Conservation (phyloP, 2,329 filamentous ascomycete genomes). For the Grosmannia clavigera region DNA sequence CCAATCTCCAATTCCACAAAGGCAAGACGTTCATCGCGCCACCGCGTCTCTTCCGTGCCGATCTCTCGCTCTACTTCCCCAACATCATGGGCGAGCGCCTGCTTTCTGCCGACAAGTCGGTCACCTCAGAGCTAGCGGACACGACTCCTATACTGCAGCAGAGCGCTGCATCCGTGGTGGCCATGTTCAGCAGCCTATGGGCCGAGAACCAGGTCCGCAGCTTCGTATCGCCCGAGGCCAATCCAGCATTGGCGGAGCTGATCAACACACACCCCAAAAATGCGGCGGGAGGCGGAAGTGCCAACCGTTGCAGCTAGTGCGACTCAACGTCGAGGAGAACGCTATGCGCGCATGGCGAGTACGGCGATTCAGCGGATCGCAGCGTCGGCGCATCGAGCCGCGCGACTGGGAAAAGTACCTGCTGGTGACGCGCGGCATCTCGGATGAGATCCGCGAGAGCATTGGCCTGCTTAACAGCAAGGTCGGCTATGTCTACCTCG, state of each 20-base stretch:
- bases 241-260: constrained; percentile 55
- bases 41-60: constrained; percentile 68
- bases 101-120: constrained; percentile 35
- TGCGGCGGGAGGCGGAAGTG: neutral
- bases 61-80: constrained; percentile 81
- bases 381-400: constrained; percentile 37
- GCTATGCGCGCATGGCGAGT: constrained; percentile 49
- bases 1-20: constrained; percentile 66
- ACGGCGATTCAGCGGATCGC: constrained; percentile 39
- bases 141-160: constrained; percentile 57
- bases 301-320: constrained; percentile 58
- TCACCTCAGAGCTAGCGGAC: constrained; percentile 51
- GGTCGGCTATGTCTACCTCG: constrained; percentile 85
- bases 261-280: constrained; percentile 37
- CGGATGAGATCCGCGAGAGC: constrained; percentile 47
- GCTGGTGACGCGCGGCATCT: constrained; percentile 43
- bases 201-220: constrained; percentile 66
- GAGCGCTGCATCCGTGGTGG: constrained; percentile 56
- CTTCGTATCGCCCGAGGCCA: constrained; percentile 53
- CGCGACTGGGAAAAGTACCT: constrained; percentile 50
- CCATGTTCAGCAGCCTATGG: constrained; percentile 74
- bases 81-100: constrained; percentile 78
- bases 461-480: constrained; percentile 73
- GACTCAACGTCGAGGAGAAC: constrained; percentile 83
- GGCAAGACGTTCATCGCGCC: constrained; percentile 90